A percentile compares a stretch with the other conserved stretches of the same genome.
phyloP scores from a whole-genome alignment of 164 flowering plant species.

The Taxillus chinensis region DNA sequence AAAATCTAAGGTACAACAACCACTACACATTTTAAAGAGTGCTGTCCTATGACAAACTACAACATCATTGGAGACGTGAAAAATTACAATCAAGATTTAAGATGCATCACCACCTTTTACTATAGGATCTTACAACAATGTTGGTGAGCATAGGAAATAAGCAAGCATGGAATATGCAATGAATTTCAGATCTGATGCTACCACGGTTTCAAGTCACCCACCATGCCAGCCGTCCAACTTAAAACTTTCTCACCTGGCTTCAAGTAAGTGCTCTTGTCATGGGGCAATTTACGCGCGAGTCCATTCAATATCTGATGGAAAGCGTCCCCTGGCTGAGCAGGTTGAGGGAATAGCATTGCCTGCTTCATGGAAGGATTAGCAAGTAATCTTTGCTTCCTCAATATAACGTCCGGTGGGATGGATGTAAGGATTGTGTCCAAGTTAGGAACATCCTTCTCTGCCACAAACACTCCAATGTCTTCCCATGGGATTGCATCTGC shows the following conservation, averaged over 20 bases:
- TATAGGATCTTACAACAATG: too few relatives aligned
- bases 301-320: slow-evolving; percentile 90
- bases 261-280: slow-evolving; percentile 39
- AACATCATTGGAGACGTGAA: too few relatives aligned
- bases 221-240: slow-evolving; percentile 91
- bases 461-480: slow-evolving; percentile 83
- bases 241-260: slow-evolving; percentile 46
- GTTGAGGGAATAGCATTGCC: slow-evolving; percentile 86
- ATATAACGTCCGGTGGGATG: slow-evolving; percentile 66
- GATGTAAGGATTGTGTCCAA: slow-evolving; percentile 84
- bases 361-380: slow-evolving; percentile 90
- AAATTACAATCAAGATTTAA: too few relatives aligned
- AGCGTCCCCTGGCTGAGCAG: slow-evolving; percentile 86
- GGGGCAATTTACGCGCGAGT: slow-evolving; percentile 82
- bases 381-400: slow-evolving; percentile 78
- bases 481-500: slow-evolving; percentile 99
- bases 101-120: too few relatives aligned
- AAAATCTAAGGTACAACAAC: too few relatives aligned
- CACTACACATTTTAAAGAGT: too few relatives aligned
- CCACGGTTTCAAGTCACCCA: slow-evolving; percentile 60
- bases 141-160: too few relatives aligned
- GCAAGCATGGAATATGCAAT: too few relatives aligned
- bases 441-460: slow-evolving; percentile 77
- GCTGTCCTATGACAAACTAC: too few relatives aligned
- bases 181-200: slow-evolving; percentile 8